Evolutionary conservation across 495 filamentous ascomycete genomes (phyloP), one percentile per base, ranked within the genome.

Genomic region (Oidiodendron maius): DNA sequence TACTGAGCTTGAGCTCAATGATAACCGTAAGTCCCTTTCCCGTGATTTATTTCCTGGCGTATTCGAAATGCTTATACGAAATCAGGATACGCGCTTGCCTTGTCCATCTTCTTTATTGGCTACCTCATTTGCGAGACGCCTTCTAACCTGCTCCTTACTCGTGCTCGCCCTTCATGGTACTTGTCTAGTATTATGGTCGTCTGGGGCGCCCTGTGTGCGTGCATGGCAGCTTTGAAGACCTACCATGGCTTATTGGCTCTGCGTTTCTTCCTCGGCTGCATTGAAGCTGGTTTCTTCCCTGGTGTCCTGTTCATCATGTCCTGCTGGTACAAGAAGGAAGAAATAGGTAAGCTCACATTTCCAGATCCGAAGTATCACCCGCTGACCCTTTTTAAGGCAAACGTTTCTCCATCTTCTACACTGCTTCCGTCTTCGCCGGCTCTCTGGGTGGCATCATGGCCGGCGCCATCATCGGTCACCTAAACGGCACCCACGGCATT

Each of bases 241-340:
- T 74, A 64, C 52, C 53, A 52, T 0, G 60, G 64, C 8, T 58
- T 77, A 1, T 50, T 47, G n/a, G 52, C 44, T n/a, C 44, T 68
- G 30, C 72, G 83, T 1, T 69, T 79, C 36, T 56, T 85, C 4
- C 61, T 85, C 22, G 82, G 82, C 13, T 40, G 72, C 0, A 73
- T 81, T 48, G 81, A 85, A 55, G 67, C 77, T 40, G 77, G 78
- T 0, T 69, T 83, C 38, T 61, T 79, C 36, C 78, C 78, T 4
- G 78, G 73, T 63, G 50, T 75, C 6, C 48, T 75, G 17, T 67
- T 72, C 18, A 56, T 75, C 21, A 61, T 77, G 13, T 72, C 71
- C 9, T 71, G 63, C 1, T 79, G 73, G 73, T 77, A 77, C 55
- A 70, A 71, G 50, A 60, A 62, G 24, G 69, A 65, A 13, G 71